Percentiles rank a stretch among this genome's conserved stretches.
Evolutionary conservation across 345 rosid genomes (phyloP).

Genomic region (Citrus australasica): DNA sequence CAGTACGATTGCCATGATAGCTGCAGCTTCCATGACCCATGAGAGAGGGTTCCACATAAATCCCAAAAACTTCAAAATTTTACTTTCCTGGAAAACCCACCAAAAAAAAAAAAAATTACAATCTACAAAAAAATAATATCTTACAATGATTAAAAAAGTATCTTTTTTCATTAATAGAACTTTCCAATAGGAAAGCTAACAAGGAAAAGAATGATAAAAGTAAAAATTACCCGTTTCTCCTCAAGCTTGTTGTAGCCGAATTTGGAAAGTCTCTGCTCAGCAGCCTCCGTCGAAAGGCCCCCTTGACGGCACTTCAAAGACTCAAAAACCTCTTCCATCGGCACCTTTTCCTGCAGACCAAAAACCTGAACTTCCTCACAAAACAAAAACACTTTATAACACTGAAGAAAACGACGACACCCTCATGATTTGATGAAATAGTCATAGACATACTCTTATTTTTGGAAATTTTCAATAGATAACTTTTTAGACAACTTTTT

Average conservation of each 20-base stretch:
- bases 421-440: too few species aligned
- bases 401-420: background rate
- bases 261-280: conserved; percentile 48
- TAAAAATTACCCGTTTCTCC: conserved; percentile 40
- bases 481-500: too few species aligned
- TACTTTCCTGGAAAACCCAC: conserved; percentile 41
- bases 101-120: background rate
- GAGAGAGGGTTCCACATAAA: conserved; percentile 79
- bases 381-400: background rate
- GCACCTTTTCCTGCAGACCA: conserved; percentile 50
- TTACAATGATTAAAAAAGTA: background rate
- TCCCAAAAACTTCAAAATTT: conserved; percentile 57
- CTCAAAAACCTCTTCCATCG: conserved; percentile 60
- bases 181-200: background rate
- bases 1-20: conserved; percentile 68
- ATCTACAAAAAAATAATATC: background rate
- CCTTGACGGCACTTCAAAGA: conserved; percentile 42
- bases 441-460: accelerated
- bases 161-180: too few species aligned
- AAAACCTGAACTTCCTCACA: conserved; percentile 16
- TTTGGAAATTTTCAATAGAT: too few species aligned
- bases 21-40: conserved; percentile 78
- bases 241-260: conserved; percentile 67
- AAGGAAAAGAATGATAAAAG: background rate
- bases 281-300: conserved; percentile 58